Base-by-base conservation (phyloP, 129 eudicot genomes). In the Erigeron canadensis region DNA sequence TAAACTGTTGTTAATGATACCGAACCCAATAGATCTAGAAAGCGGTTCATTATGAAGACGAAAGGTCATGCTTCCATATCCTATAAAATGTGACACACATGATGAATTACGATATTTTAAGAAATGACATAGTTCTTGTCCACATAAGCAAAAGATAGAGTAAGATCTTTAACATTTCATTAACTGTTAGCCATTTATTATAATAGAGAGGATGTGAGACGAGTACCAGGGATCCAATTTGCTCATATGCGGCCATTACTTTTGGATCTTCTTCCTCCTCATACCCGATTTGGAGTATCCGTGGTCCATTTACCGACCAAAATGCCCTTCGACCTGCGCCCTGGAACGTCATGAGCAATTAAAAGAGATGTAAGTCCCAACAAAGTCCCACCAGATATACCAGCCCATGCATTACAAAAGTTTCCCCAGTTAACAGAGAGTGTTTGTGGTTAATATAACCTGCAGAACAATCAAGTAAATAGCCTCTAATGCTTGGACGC, bases 281-380 rank as follows among this genome's bases (percentile, higher is more conserved):
- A 39, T 95, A 95, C 63, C 99, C 99, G 5, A 95, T 56, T 82
- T 95, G 99, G 59, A 90, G 86, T 76, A 95, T 95, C 71, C 89
- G 81, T 38, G 97, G 97, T 57, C 99, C 99, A 73, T 95, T 90
- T 6, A 95, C 82, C 0, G 97, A 95, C 99, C 99, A 95, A 65
- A 95, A 87, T 45, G 97, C 99, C 57, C 99, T 86, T 75, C 96
- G 75, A 16, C 99, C 99, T 6, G 89, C 96, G 65, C 81, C 97
- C 97, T 95, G 75, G 11, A 68, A 79, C 42, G 57, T n/a, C 62
- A 64, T 18, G 13, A 69, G 19, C 56, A 61, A n/a, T 44, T 8
- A 37, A 73, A 11, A 41, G 51, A 51, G 10, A 60, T 65, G 68
- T 74, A 54, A 74, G 67, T 56, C 48, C 37, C 28, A 1, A 37